Conservation (phyloP, 352 stramenopile species). For the Phytophthora pistaciae region DNA sequence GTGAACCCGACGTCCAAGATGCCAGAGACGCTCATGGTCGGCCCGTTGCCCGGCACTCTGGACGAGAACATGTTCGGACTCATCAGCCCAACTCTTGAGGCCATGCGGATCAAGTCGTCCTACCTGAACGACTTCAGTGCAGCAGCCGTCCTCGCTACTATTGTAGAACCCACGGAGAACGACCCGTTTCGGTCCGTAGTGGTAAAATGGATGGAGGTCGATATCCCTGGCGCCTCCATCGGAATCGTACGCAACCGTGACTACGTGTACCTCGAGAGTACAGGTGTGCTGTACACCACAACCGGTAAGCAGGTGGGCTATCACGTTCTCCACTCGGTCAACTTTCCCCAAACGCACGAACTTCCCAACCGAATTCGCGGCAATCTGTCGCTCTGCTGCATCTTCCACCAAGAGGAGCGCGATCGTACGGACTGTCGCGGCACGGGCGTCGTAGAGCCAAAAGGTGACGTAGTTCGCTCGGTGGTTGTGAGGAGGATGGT, state of each 20-base stretch:
- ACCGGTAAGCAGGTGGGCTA: constrained; percentile 25
- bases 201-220: constrained; percentile 41
- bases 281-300: constrained; percentile 7
- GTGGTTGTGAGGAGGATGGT: constrained; percentile 22
- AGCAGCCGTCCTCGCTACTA: constrained; percentile 46
- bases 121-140: constrained; percentile 28
- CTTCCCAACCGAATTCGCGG: constrained; percentile 32
- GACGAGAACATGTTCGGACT: background rate
- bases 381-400: constrained; percentile 45
- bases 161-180: constrained; percentile 42
- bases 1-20: background rate
- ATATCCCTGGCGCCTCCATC: constrained; percentile 5
- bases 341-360: constrained; percentile 22
- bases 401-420: constrained; percentile 34
- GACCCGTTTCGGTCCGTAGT: constrained; percentile 45
- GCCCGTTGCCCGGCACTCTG: background rate
- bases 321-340: constrained; percentile 28
- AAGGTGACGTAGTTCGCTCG: constrained; percentile 20
- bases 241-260: constrained; percentile 29
- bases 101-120: background rate
- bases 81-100: background rate
- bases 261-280: constrained; percentile 26
- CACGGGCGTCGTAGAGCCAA: constrained; percentile 23
- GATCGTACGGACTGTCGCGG: constrained; percentile 17
- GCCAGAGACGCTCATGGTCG: background rate